Percentiles rank a stretch among this genome's conserved stretches.
phyloP scores from a whole-genome alignment of 495 filamentous ascomycete genomes.

The Tuber brumale region DNA sequence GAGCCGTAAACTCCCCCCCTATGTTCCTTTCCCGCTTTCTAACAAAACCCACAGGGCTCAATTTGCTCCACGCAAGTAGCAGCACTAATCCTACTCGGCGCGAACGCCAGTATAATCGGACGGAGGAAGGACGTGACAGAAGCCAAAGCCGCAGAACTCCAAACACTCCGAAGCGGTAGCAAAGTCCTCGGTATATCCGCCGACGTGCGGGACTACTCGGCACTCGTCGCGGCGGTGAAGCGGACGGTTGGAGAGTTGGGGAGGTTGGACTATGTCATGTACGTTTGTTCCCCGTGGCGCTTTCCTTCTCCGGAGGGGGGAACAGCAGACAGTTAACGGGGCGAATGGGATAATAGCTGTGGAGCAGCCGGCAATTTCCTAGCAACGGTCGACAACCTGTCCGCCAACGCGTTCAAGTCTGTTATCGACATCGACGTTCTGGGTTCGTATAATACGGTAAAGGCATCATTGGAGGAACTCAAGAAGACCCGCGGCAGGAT shows the following conservation, averaged over 20 bases:
- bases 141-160: conserved; percentile 68
- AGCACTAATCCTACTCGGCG: conserved; percentile 82
- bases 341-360: conserved; percentile 51
- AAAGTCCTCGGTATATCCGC: conserved; percentile 79
- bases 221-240: conserved; percentile 63
- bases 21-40: conserved; percentile 57
- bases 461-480: conserved; percentile 77
- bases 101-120: conserved; percentile 87
- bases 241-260: conserved; percentile 75
- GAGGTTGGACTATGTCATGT: conserved; percentile 90
- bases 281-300: conserved; percentile 34
- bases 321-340: conserved; percentile 12
- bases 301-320: neutral
- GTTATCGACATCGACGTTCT: conserved; percentile 96
- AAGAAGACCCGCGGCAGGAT: conserved; percentile 73
- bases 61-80: conserved; percentile 92
- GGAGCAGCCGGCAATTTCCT: conserved; percentile 97
- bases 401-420: conserved; percentile 82
- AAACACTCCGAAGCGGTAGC: conserved; percentile 64
- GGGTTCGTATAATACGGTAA: conserved; percentile 89
- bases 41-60: conserved; percentile 50
- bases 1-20: conserved; percentile 78
- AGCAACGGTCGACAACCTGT: conserved; percentile 72
- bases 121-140: conserved; percentile 88
- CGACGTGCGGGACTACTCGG: conserved; percentile 59